Percentiles rank a stretch among this genome's conserved stretches.
These are phyloP conservation scores for Fusarium nodosum DNA, from an alignment of 2,329 filamentous ascomycete species.

Conservation along the genomic window DNA sequence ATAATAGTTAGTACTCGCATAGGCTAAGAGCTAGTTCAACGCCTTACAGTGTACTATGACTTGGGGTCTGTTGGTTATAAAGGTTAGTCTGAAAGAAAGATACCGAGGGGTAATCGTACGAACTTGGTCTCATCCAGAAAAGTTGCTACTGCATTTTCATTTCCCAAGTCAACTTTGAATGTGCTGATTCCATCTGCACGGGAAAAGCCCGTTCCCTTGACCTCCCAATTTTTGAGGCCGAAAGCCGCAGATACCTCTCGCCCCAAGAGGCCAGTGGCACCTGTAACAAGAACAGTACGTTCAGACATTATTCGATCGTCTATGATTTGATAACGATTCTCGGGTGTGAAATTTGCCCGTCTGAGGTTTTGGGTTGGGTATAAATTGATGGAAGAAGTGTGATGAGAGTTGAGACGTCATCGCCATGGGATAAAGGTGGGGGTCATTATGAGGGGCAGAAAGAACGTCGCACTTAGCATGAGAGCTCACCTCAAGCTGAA, in stretches of 20 bases:
- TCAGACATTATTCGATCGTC: slow-evolving; percentile 23
- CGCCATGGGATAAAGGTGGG: slow-evolving; percentile 29
- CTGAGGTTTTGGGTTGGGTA: neutral
- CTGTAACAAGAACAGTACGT: slow-evolving; percentile 78
- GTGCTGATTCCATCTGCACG: slow-evolving; percentile 78
- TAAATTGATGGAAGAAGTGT: slow-evolving; percentile 11
- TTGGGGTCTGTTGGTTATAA: slow-evolving; percentile 68
- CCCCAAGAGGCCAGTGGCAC: slow-evolving; percentile 86
- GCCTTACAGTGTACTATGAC: slow-evolving; percentile 84
- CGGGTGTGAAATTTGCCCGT: neutral
- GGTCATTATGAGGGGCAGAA: slow-evolving; percentile 36
- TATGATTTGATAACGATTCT: neutral
- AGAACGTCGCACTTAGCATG: neutral
- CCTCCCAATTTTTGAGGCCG: slow-evolving; percentile 70
- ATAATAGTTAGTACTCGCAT: slow-evolving; percentile 35
- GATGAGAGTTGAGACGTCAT: slow-evolving; percentile 34
- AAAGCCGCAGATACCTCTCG: slow-evolving; percentile 82
- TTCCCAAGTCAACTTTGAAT: slow-evolving; percentile 69
- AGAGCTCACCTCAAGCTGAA: neutral
- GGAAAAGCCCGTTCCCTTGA: slow-evolving; percentile 79
- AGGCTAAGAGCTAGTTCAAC: neutral
- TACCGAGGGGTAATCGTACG: neutral
- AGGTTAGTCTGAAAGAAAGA: slow-evolving; percentile 18
- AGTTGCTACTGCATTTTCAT: slow-evolving; percentile 62
- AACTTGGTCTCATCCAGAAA: slow-evolving; percentile 69